Evolutionary conservation across 768 basidiomycete species (phyloP), one percentile per base, ranked within the genome.

Genomic region (Tremella fuciformis): DNA sequence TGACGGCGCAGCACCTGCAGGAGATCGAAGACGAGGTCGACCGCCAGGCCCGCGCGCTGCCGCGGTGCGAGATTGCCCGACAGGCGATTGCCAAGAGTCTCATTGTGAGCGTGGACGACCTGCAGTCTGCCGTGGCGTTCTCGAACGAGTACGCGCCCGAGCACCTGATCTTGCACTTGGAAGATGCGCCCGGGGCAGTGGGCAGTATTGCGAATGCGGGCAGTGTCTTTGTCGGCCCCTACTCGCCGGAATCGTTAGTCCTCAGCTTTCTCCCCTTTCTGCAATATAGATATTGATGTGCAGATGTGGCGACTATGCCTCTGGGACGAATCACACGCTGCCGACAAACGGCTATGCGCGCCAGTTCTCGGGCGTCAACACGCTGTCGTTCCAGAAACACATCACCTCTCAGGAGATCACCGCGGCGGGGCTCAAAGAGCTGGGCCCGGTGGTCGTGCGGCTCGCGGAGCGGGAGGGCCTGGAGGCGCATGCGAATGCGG

Each of bases 81-180:
- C 83, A 92, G 78, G 93, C 91, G 1, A 84, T 99, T 63, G 78
- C 85, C 50, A 92, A 91, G 80, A 92, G 89, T 74, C 82, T 97
- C 67, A 96, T 94, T 66, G 88, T 97, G 63, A 84, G 85, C 69
- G 82, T 83, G 19, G 66, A 79, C 19, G 82, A 82, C 7, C 78
- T 88, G 1, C 82, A 86, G 37, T 86, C 92, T 71, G 96, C 90
- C 8, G 80, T 98, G 53, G 78, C 75, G 8, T 98, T 98, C 80
- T 91, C 88, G 44, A 98, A 99, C 77, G 92, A 93, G 70, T 99
- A 99, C 71, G 94, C 96, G 4, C 96, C 96, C 0, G 96, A 99
- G 74, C 96, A 99, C 80, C 81, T 99, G 59, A 96, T 99, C 69
- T 78, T 99, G 55, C 92, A 98, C 77, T 74, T 97, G 55, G 82